phyloP scores from a whole-genome alignment of 2,329 filamentous ascomycete species.

The Hypoxylon sp. region DNA sequence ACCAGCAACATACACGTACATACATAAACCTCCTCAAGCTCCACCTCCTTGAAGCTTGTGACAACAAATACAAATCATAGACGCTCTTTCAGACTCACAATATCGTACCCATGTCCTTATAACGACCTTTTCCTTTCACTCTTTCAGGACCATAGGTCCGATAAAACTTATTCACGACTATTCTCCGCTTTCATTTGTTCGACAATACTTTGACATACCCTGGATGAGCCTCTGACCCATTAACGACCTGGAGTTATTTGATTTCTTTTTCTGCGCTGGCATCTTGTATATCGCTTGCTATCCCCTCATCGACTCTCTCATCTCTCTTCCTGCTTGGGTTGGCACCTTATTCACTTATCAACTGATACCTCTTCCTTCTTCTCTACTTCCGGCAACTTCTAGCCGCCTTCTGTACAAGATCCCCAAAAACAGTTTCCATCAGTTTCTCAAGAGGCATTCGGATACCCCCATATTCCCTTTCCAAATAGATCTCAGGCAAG shows the following conservation, averaged over 20 bases:
- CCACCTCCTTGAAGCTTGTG: constrained; percentile 34
- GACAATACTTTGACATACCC: constrained; percentile 56
- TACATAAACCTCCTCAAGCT: constrained; percentile 37
- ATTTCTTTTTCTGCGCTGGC: constrained; percentile 51
- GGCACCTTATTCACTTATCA: constrained; percentile 41
- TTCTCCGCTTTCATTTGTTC: constrained; percentile 57
- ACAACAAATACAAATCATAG: constrained; percentile 43
- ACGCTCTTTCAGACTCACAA: constrained; percentile 52
- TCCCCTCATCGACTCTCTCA: constrained; percentile 36
- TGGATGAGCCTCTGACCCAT: constrained; percentile 63
- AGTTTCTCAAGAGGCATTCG: constrained; percentile 45
- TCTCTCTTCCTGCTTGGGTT: constrained; percentile 41
- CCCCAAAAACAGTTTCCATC: constrained; percentile 47
- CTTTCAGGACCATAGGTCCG: constrained; percentile 52
- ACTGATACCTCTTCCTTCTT: constrained; percentile 20
- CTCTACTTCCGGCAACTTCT: constrained; percentile 27
- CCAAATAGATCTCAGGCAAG: constrained; percentile 52
- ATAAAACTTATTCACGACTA: constrained; percentile 52
- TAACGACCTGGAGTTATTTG: constrained; percentile 61
- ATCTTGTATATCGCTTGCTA: constrained; percentile 54
- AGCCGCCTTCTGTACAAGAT: constrained; percentile 50
- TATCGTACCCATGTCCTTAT: constrained; percentile 61
- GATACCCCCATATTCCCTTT: constrained; percentile 44
- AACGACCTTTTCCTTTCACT: constrained; percentile 58
- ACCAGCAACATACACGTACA: constrained; percentile 39